Conservation (phyloP, 768 basidiomycete genomes). For the Rhodotorula babjevae region DNA sequence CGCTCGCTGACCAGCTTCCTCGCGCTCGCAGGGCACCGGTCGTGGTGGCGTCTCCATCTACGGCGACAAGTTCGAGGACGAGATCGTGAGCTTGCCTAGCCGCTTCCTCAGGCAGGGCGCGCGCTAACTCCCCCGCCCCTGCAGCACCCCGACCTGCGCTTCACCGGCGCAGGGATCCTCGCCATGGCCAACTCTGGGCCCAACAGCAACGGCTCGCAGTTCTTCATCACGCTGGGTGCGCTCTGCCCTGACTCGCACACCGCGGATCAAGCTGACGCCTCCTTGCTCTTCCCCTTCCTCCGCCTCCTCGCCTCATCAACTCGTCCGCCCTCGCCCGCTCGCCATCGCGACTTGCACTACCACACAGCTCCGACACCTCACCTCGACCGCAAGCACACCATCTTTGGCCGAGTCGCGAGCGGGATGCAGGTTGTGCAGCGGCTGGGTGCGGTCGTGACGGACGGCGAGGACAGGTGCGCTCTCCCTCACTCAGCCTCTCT, state of each 20-base stretch:
- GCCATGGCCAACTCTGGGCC: slow-evolving; percentile 56
- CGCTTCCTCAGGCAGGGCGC: slow-evolving; percentile 41
- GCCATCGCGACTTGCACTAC: not conserved
- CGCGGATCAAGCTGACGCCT: no score
- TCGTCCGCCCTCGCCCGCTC: not conserved
- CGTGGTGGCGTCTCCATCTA: slow-evolving; percentile 58
- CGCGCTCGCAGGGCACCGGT: slow-evolving; percentile 70
- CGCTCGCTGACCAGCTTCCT: not conserved
- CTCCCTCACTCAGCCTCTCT: no score
- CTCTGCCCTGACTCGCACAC: no score
- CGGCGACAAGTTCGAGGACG: slow-evolving; percentile 50
- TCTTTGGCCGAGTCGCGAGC: slow-evolving; percentile 71
- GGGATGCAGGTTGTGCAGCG: slow-evolving; percentile 92
- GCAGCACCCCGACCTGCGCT: slow-evolving; percentile 72
- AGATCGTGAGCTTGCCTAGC: slow-evolving; percentile 53
- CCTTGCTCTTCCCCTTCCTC: not conserved
- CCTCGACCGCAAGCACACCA: slow-evolving; percentile 49
- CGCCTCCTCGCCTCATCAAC: slow-evolving; percentile 3
- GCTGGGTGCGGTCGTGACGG: slow-evolving; percentile 81
- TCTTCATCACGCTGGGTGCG: slow-evolving; percentile 46
- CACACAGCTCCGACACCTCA: slow-evolving; percentile 45
- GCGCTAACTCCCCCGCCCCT: slow-evolving; percentile 14
- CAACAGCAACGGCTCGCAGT: slow-evolving; percentile 48
- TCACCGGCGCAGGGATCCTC: slow-evolving; percentile 92
- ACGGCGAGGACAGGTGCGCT: slow-evolving; percentile 76